phyloP scores from a whole-genome alignment of 1,139 yeast genomes.

The Kodamaea anthophila region DNA sequence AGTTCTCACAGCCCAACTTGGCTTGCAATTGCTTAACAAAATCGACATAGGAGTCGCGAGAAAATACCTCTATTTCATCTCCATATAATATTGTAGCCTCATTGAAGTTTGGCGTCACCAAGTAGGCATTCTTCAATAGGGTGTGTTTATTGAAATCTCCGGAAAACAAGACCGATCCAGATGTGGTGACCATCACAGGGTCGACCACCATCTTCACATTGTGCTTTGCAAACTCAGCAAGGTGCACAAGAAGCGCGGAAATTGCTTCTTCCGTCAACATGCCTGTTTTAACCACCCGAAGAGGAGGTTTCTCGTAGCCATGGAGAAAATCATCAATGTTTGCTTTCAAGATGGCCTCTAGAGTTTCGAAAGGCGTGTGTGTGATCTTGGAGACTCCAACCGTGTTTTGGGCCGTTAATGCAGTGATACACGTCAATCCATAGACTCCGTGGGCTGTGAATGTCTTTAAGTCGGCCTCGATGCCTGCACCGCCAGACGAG shows the following conservation, averaged over 20 bases:
- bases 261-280: conserved; percentile 63
- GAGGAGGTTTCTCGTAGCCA: conserved; percentile 27
- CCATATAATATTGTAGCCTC: conserved; percentile 49
- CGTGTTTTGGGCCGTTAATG: conserved; percentile 81
- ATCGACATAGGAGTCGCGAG: conserved; percentile 29
- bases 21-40: conserved; percentile 41
- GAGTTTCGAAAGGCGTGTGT: conserved; percentile 37
- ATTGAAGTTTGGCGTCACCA: conserved; percentile 70
- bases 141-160: conserved; percentile 25
- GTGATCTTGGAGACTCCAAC: conserved; percentile 49
- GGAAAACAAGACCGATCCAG: conserved; percentile 57
- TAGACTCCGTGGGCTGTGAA: conserved; percentile 73
- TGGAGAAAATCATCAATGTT: conserved; percentile 56
- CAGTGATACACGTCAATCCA: conserved; percentile 76
- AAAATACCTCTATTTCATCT: conserved; percentile 14
- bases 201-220: conserved; percentile 53
- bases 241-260: conserved; percentile 33
- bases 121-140: conserved; percentile 50
- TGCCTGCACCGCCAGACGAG: conserved; percentile 92
- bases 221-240: conserved; percentile 22
- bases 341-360: conserved; percentile 45
- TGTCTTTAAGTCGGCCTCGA: conserved; percentile 88
- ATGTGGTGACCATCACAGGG: conserved; percentile 80
- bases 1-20: conserved; percentile 41
- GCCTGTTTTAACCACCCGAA: conserved; percentile 74